phyloP scores from a whole-genome alignment of 2,329 filamentous ascomycete genomes.

The Epichloe hybrida region DNA sequence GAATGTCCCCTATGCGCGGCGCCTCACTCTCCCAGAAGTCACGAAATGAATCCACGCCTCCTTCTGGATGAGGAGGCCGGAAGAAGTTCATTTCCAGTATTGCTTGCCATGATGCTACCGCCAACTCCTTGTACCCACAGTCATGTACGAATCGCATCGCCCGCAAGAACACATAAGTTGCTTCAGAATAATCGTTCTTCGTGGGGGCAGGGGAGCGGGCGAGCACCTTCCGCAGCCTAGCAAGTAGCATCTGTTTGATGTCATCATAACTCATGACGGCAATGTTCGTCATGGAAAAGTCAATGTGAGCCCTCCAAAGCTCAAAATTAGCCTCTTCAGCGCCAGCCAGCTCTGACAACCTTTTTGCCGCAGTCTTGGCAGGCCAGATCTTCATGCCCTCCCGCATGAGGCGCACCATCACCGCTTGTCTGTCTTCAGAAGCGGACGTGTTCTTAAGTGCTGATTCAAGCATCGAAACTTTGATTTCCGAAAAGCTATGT shows the following conservation, averaged over 20 bases:
- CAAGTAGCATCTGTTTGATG: slow-evolving; percentile 44
- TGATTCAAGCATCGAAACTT: slow-evolving; percentile 65
- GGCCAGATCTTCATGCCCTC: slow-evolving; percentile 69
- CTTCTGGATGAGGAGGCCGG: slow-evolving; percentile 16
- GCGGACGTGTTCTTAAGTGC: slow-evolving; percentile 46
- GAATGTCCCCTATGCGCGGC: slow-evolving; percentile 60
- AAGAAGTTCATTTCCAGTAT: slow-evolving; percentile 60
- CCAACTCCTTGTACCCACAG: slow-evolving; percentile 64
- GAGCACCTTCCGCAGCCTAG: slow-evolving; percentile 27
- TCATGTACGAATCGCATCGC: slow-evolving; percentile 63
- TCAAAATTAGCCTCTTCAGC: slow-evolving; percentile 26
- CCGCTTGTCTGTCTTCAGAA: slow-evolving; percentile 36
- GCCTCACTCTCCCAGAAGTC: slow-evolving; percentile 83
- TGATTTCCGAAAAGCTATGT: slow-evolving; percentile 62
- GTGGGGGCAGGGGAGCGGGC: slow-evolving; percentile 4
- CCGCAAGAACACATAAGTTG: slow-evolving; percentile 59
- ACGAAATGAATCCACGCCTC: slow-evolving; percentile 35
- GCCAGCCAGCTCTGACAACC: slow-evolving; percentile 44
- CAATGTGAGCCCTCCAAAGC: slow-evolving; percentile 62
- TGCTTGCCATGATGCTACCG: slow-evolving; percentile 72
- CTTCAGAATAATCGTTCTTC: slow-evolving; percentile 14
- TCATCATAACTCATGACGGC: slow-evolving; percentile 54
- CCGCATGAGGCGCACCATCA: slow-evolving; percentile 57
- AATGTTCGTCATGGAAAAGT: slow-evolving; percentile 59
- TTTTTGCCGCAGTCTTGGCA: slow-evolving; percentile 40